phyloP scores from a whole-genome alignment of 306 rosid genomes.

The Cyclanthera cordifolia region DNA sequence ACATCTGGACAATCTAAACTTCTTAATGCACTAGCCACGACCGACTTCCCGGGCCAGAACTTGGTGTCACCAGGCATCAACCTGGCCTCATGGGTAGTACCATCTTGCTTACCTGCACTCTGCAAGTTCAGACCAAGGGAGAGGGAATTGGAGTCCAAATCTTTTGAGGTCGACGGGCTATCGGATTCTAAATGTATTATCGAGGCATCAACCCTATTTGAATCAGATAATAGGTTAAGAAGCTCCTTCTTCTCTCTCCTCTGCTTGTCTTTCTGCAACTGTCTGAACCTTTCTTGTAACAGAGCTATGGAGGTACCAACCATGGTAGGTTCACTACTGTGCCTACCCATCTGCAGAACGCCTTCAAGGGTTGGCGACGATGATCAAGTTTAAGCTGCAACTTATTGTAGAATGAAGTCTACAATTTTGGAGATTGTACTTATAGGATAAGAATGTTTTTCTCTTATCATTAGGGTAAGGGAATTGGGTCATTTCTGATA shows the following conservation, averaged over 20 bases:
- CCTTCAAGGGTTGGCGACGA: neutral
- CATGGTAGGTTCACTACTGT: slow-evolving; percentile 40
- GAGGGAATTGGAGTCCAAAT: slow-evolving; percentile 43
- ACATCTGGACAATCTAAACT: neutral
- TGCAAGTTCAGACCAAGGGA: slow-evolving; percentile 44
- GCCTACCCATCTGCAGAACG: slow-evolving; percentile 52
- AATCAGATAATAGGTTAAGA: slow-evolving; percentile 29
- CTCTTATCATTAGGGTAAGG: slow-evolving; percentile 15
- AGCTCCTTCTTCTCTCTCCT: slow-evolving; percentile 75
- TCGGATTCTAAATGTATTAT: slow-evolving; percentile 21
- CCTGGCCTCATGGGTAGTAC: slow-evolving; percentile 18
- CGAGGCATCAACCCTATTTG: slow-evolving; percentile 17
- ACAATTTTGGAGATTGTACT: slow-evolving; percentile 22
- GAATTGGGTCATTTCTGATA: slow-evolving; percentile 15
- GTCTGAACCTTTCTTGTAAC: slow-evolving; percentile 85
- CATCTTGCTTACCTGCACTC: slow-evolving; percentile 24
- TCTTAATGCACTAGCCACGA: slow-evolving; percentile 30
- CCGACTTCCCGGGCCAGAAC: slow-evolving; percentile 12
- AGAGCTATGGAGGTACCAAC: slow-evolving; percentile 78
- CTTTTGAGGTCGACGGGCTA: slow-evolving; percentile 16
- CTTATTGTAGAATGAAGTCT: too few species aligned
- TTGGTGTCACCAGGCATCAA: slow-evolving; percentile 12
- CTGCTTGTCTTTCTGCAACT: slow-evolving; percentile 80
- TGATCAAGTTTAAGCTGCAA: slow-evolving; percentile 26
- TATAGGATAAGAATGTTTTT: slow-evolving; percentile 29